phyloP scores from a whole-genome alignment of 78 protist species.

The Speleostelium caveatum region DNA sequence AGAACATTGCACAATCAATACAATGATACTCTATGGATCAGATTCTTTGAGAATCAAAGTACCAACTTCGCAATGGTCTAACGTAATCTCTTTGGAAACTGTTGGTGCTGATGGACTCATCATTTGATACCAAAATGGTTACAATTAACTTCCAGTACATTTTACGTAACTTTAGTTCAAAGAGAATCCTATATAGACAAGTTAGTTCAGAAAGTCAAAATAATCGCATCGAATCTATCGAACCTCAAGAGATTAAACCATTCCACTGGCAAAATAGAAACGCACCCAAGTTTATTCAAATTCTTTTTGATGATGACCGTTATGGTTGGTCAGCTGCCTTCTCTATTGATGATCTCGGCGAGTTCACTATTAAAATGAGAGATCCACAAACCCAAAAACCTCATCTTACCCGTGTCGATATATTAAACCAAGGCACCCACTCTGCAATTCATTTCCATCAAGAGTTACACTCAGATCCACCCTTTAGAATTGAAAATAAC shows the following conservation, averaged over 20 bases:
- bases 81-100: conserved; percentile 46
- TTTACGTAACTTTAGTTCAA: conserved; percentile 26
- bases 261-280: conserved; percentile 74
- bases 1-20: conserved; percentile 24
- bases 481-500: conserved; percentile 76
- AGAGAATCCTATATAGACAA: conserved; percentile 32
- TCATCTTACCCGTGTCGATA: conserved; percentile 38
- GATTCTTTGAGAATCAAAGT: conserved; percentile 27
- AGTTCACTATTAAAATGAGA: conserved; percentile 30
- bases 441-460: conserved; percentile 7
- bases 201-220: conserved; percentile 6
- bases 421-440: conserved; percentile 25
- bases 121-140: conserved; percentile 71
- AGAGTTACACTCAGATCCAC: conserved; percentile 34
- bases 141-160: conserved; percentile 64
- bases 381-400: conserved; percentile 3
- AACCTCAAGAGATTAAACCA: conserved; percentile 32
- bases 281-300: not conserved
- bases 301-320: conserved; percentile 24
- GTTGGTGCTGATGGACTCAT: conserved; percentile 45
- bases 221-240: not conserved
- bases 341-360: conserved; percentile 40
- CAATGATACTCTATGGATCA: conserved; percentile 24
- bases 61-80: conserved; percentile 32
- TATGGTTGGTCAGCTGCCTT: conserved; percentile 61